Evolutionary conservation across 73 alveolate genomes (phyloP).

Genomic region (Blepharisma stoltei): DNA sequence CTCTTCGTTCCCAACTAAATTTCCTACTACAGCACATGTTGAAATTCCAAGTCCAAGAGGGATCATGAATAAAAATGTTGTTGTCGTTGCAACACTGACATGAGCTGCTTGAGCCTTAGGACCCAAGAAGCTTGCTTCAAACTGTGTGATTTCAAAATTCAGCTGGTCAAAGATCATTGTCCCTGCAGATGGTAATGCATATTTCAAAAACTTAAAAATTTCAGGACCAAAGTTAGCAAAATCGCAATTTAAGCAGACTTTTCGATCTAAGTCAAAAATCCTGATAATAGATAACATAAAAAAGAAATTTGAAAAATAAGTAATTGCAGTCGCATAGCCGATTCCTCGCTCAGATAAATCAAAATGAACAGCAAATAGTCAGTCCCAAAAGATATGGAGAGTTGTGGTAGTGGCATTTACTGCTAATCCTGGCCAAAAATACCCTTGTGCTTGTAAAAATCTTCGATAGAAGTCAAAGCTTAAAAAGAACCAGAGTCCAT

Average conservation of each 20-base stretch:
- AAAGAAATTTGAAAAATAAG: conserved; percentile 36
- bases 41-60: conserved; percentile 33
- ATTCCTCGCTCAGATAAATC: conserved; percentile 26
- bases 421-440: conserved; percentile 21
- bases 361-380: background rate
- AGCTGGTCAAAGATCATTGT: conserved; percentile 44
- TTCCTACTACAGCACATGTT: conserved; percentile 27
- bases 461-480: conserved; percentile 34
- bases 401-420: background rate
- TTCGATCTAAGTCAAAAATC: conserved; percentile 5
- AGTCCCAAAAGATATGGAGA: conserved; percentile 40
- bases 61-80: conserved; percentile 10
- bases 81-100: conserved; percentile 29
- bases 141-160: conserved; percentile 33
- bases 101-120: conserved; percentile 37
- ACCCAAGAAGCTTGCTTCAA: conserved; percentile 32
- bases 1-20: conserved; percentile 31
- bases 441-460: conserved; percentile 29
- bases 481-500: conserved; percentile 34
- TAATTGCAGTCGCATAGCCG: conserved; percentile 36
- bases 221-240: conserved; percentile 20
- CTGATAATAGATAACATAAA: background rate
- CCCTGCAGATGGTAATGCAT: conserved; percentile 32
- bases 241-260: background rate
- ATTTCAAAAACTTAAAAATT: conserved; percentile 15